phyloP scores from a whole-genome alignment of 2,329 filamentous ascomycete genomes.

The Alternaria arborescens region DNA sequence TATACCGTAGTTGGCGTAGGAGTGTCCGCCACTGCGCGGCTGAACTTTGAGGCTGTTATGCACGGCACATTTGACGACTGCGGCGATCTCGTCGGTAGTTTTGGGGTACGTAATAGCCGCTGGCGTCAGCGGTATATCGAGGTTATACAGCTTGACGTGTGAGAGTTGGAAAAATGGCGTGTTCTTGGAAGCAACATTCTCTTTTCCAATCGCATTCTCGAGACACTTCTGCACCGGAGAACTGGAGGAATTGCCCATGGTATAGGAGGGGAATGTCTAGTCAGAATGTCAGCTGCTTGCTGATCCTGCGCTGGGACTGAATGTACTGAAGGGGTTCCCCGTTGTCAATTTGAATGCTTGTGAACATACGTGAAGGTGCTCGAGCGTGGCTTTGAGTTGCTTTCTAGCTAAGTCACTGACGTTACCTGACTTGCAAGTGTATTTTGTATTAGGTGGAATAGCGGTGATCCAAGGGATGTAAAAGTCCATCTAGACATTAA shows the following conservation, averaged over 20 bases:
- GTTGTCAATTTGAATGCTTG: background rate
- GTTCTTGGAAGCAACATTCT: conserved; percentile 33
- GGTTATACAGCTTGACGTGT: conserved; percentile 51
- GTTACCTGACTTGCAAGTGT: background rate
- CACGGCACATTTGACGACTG: conserved; percentile 66
- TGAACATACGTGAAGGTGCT: background rate
- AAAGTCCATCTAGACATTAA: background rate
- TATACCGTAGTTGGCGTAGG: conserved; percentile 63
- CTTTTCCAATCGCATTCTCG: conserved; percentile 35
- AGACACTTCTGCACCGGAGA: conserved; percentile 42
- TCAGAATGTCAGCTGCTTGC: background rate
- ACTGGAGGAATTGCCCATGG: conserved; percentile 45
- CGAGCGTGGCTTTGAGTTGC: background rate
- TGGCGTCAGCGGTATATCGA: conserved; percentile 54
- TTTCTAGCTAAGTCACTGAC: background rate
- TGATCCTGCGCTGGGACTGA: background rate
- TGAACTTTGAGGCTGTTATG: conserved; percentile 64
- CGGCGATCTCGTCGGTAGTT: conserved; percentile 62
- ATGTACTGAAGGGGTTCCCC: background rate
- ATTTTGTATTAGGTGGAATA: background rate
- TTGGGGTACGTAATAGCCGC: conserved; percentile 65
- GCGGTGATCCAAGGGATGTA: background rate
- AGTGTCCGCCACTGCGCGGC: conserved; percentile 70
- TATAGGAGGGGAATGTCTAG: background rate
- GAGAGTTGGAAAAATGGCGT: conserved; percentile 39